These are phyloP conservation scores for Nannochloropsis oceanica DNA, from an alignment of 108 stramenopile genomes.

Conservation along the genomic window DNA sequence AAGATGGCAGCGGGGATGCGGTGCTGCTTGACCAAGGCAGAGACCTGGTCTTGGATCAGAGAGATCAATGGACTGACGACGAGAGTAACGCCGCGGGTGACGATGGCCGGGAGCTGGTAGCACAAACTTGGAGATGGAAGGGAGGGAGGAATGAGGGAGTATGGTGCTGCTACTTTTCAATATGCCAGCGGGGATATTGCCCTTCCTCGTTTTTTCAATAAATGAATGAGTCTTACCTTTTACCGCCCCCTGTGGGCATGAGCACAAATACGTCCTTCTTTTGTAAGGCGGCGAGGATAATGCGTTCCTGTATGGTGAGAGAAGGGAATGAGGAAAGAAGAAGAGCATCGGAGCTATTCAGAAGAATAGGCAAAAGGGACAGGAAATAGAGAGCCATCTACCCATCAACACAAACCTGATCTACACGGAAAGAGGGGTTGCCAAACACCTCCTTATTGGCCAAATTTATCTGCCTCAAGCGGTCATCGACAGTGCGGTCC, in stretches of 20 bases:
- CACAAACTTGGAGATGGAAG: constrained; percentile 39
- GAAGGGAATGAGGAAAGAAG: neutral
- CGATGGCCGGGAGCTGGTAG: constrained; percentile 92
- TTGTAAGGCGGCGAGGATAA: constrained; percentile 54
- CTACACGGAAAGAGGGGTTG: neutral
- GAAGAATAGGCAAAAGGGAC: neutral
- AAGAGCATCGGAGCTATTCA: neutral
- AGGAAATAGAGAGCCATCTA: neutral
- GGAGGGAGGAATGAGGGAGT: too few relatives aligned
- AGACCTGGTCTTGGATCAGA: constrained; percentile 94
- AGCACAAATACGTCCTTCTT: constrained; percentile 90
- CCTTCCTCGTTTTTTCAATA: too few relatives aligned
- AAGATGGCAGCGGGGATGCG: neutral
- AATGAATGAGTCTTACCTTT: neutral
- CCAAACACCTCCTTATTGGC: neutral
- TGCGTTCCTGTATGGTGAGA: neutral
- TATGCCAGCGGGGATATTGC: too few relatives aligned
- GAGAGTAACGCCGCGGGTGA: constrained; percentile 73
- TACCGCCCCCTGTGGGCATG: constrained; percentile 54
- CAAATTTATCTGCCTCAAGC: neutral
- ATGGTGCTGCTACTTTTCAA: too few relatives aligned
- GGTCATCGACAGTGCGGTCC: neutral
- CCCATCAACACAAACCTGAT: neutral
- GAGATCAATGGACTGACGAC: constrained; percentile 88
- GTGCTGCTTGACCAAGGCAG: neutral